Percentiles rank a stretch among this genome's conserved stretches.
Conservation (phyloP, 2,329 filamentous ascomycete species). For the Fusarium oxysporum region DNA sequence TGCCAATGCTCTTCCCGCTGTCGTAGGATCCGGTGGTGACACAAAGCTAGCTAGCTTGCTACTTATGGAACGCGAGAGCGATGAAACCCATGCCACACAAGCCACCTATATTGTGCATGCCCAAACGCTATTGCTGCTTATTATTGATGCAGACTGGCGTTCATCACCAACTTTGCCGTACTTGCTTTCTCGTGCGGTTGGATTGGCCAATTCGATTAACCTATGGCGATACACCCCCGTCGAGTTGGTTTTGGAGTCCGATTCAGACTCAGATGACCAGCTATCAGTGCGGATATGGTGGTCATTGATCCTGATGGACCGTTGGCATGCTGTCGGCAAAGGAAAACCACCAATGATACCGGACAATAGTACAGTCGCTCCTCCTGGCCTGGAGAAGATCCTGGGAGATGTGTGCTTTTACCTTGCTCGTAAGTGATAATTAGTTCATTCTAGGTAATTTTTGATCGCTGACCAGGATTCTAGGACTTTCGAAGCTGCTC, state of each 20-base stretch:
- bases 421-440: constrained; percentile 68
- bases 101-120: constrained; percentile 68
- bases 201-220: constrained; percentile 73
- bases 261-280: constrained; percentile 73
- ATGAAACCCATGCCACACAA: constrained; percentile 52
- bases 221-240: constrained; percentile 61
- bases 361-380: constrained; percentile 69
- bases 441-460: no score
- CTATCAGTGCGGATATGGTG: constrained; percentile 76
- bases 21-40: constrained; percentile 54
- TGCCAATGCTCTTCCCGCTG: constrained; percentile 70
- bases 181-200: constrained; percentile 74
- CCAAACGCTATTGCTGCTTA: constrained; percentile 74
- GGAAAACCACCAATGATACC: constrained; percentile 72
- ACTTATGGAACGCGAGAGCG: constrained; percentile 64
- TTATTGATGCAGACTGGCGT: constrained; percentile 70
- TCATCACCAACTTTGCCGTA: constrained; percentile 60
- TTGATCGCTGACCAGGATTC: constrained; percentile 21
- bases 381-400: constrained; percentile 68
- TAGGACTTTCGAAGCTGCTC: constrained; percentile 69
- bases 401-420: constrained; percentile 74
- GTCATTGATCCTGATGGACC: constrained; percentile 76
- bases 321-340: constrained; percentile 78
- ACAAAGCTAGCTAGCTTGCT: constrained; percentile 59
- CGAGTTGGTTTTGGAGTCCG: constrained; percentile 62